A percentile compares a stretch with the other conserved stretches of the same genome.
Evolutionary conservation across 177 flowering plant genomes (phyloP).

Genomic region (Vitis hybrid): DNA sequence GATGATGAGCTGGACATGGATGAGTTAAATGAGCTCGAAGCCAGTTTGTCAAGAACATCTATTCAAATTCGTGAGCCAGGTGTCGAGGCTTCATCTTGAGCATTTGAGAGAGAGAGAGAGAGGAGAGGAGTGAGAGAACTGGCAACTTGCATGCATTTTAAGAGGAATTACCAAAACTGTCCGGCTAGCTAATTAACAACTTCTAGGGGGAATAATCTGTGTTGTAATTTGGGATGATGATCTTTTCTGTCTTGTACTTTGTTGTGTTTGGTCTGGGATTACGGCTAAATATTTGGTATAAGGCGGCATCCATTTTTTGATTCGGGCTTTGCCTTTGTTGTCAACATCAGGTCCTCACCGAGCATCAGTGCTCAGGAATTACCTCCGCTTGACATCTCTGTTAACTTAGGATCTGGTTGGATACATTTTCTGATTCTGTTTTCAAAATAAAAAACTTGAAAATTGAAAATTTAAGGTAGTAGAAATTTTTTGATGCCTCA

Average conservation of each 20-base stretch:
- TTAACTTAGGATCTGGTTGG: too few relatives aligned
- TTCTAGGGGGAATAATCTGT: neutral
- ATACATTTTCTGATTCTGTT: too few relatives aligned
- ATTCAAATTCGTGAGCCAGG: conserved; percentile 65
- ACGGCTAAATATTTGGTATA: neutral
- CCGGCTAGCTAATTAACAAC: neutral
- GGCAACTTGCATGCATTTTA: conserved; percentile 1
- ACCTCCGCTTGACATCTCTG: too few relatives aligned
- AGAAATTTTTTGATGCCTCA: too few relatives aligned
- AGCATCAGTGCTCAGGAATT: neutral
- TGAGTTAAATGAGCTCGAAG: conserved; percentile 85
- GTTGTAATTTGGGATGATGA: neutral
- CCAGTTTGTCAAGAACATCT: conserved; percentile 74
- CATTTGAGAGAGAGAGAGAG: neutral
- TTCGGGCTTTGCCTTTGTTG: neutral
- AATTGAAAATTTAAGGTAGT: too few relatives aligned
- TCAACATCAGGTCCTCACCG: neutral
- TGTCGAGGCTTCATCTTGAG: conserved; percentile 14
- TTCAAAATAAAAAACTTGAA: too few relatives aligned
- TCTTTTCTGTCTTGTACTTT: neutral
- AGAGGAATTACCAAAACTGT: neutral
- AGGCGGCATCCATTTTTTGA: neutral
- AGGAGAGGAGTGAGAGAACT: neutral
- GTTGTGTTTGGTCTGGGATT: neutral
- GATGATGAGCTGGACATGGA: conserved; percentile 87